Evolutionary conservation across 371 early-diverging fungal species (phyloP).

Genomic region (Zychaea mexicana): DNA sequence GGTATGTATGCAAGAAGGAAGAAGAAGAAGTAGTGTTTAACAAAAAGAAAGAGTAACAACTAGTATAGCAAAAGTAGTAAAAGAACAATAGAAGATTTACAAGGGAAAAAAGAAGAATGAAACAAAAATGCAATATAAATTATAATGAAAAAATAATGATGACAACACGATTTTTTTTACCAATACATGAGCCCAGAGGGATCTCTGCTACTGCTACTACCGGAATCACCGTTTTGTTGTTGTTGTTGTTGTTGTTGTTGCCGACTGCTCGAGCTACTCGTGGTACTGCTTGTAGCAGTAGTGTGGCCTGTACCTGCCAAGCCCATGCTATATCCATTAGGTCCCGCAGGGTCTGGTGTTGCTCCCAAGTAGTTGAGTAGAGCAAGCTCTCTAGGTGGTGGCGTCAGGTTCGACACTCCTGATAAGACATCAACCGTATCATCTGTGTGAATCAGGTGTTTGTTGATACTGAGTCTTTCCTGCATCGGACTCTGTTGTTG

Average conservation of each 20-base stretch:
- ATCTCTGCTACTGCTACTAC: not conserved
- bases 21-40: not conserved
- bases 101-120: not conserved
- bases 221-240: not conserved
- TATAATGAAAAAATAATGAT: not conserved
- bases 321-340: not conserved
- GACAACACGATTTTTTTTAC: not conserved
- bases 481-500: not conserved
- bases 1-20: not conserved
- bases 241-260: not conserved
- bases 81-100: not conserved
- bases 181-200: not conserved
- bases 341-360: not conserved
- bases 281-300: conserved; percentile 1
- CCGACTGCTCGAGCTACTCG: not conserved
- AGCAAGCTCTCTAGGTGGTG: not conserved
- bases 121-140: not conserved
- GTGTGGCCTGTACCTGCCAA: not conserved
- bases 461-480: not conserved
- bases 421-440: not conserved
- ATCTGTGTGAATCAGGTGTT: conserved; percentile 1
- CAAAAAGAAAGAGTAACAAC: not conserved
- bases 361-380: not conserved
- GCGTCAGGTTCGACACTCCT: not conserved
- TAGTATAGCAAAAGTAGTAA: not conserved